Base-by-base conservation (phyloP, 2,329 filamentous ascomycete genomes). In the Botryotinia narcissicola region DNA sequence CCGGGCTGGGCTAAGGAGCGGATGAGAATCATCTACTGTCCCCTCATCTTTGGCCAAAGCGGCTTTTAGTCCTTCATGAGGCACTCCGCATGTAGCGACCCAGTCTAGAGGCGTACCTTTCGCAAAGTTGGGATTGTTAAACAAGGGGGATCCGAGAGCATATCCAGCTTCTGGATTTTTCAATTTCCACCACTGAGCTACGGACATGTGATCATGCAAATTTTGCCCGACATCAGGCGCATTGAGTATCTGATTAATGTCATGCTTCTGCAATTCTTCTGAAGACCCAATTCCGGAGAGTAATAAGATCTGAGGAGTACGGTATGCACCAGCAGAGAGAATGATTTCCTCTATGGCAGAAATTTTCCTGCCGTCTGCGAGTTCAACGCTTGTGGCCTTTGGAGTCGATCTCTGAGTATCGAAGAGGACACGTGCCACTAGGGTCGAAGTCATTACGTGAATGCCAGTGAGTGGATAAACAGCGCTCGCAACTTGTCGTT, bases 201-300 rank as follows among this genome's bases (percentile, higher is more conserved):
- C 68, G 14, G 68, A 46, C 40, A 70, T 44, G 25, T 70, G 54
- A 46, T 70, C 68, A 61, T 70, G 68, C 10, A 70, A 10, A 29
- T 70, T 70, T 12, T 62, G 12, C 35, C 68, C 69, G 14, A 62
- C 42, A 16, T 62, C 29, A 9, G 46, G 46, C 4, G 42, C 20
- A 69, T 69, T 22, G 6, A 57, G 16, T 32, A 69, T 7, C 16
- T 81, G 48, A 5, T 59, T 16, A 9, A 69, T 42, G 25, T 4
- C 9, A 42, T 59, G 66, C 29, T 14, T 40, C 29, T 37, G 16
- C 22, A 68, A 54, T 35, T 69, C 66, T 42, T 42, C 48, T 7
- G 12, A 6, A 4, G 48, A 7, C 5, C 48, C 48, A 14, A 69
- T 57, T 32, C 48, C 48, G 29, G 66, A 59, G 20, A 69, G 66